Evolutionary conservation across 2,329 filamentous ascomycete species (phyloP), one percentile per base, ranked within the genome.

Genomic region (Nothopassalora personata): DNA sequence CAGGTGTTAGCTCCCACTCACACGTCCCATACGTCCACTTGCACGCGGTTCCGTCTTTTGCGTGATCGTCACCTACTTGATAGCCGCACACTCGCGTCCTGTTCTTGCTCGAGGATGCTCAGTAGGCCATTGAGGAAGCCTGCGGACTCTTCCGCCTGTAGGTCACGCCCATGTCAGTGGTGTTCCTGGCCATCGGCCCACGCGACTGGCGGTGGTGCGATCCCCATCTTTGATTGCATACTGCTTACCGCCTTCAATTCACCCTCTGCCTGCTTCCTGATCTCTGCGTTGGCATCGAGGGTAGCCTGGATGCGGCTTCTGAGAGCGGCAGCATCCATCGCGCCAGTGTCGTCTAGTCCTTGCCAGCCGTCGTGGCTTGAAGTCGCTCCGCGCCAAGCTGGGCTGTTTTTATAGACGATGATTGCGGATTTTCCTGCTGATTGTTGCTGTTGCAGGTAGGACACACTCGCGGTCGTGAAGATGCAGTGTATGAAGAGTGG

Each of bases 81-180:
- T 59, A 97, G 83, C 71, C 92, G 88, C 67, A 97, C 85, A 64
- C 87, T 87, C 70, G 86, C 82, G 68, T 96, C 89, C 77, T 92
- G 89, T 77, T 99, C 94, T 62, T 84, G 83, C 78, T 95, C 88
- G 68, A 97, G 81, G 71, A 99, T 91, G 73, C 95, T 90, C 70
- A 97, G 82, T 63, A 97, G 85, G 68, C 90, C 90, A 75, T 94
- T 90, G 73, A 90, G 88, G 76, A 99, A 97, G 66, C 92, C 92
- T 62, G 89, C 82, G 75, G 92, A 87, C 68, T 90, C 86, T 80
- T 97, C 93, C 73, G 94, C 91, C 91, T 97, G 64, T 62, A 54
- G 31, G 19, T 52, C 19, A 53, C 47, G 55, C 28, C n/a, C 39
- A 45, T 36, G 56, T 65, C 61, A 65, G 39, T 43, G n/a, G n/a